Percentiles rank a stretch among this genome's conserved stretches.
These are phyloP conservation scores for Cynara cardunculus DNA, from an alignment of 129 eudicot species.

Conservation along the genomic window DNA sequence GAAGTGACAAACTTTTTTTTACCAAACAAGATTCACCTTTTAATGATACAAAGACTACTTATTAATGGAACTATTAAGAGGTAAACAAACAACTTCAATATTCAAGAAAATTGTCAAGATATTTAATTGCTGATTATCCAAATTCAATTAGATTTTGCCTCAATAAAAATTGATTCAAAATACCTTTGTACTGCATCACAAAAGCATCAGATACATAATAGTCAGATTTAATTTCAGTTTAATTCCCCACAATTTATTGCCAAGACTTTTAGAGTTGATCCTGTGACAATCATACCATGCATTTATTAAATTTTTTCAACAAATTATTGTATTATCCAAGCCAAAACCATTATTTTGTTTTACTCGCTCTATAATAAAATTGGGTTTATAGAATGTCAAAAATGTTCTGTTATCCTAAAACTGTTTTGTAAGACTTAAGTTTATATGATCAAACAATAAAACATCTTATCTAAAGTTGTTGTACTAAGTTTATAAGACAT, in stretches of 20 bases:
- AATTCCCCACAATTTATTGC: neutral
- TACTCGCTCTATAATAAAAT: neutral
- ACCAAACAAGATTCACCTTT: no score
- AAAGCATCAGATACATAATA: neutral
- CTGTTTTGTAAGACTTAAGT: neutral
- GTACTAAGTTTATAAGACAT: no score
- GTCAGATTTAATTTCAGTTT: neutral
- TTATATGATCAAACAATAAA: neutral
- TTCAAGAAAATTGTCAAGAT: no score
- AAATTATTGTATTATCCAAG: neutral
- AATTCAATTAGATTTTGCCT: neutral
- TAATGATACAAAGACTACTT: no score
- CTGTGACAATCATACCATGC: neutral
- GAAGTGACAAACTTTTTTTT: no score
- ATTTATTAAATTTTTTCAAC: neutral
- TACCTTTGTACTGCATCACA: neutral
- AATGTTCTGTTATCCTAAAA: no score
- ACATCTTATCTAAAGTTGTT: no score
- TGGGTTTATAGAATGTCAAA: no score
- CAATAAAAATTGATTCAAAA: neutral
- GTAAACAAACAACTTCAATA: no score
- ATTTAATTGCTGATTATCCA: no score
- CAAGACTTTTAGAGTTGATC: neutral
- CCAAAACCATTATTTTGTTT: no score
- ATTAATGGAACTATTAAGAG: no score